phyloP scores from a whole-genome alignment of 305 asterid genomes.

The Fraxinus latifolia region DNA sequence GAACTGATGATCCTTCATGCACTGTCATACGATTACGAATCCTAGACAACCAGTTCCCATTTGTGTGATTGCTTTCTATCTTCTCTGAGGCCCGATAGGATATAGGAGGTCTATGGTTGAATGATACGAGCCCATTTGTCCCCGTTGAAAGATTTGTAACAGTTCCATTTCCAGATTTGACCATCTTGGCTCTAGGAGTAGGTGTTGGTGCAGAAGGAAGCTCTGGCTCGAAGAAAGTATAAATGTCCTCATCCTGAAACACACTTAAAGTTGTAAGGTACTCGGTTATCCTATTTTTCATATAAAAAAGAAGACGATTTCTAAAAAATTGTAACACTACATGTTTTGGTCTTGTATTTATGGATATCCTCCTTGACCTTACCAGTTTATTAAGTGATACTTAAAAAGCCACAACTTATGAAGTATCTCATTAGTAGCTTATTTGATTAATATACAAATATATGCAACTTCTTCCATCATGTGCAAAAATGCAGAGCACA shows the following conservation, averaged over 20 bases:
- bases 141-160: constrained; percentile 36
- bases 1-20: constrained; percentile 83
- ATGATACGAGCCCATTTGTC: constrained; percentile 32
- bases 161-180: constrained; percentile 40
- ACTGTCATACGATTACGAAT: constrained; percentile 53
- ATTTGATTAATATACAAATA: not conserved
- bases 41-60: constrained; percentile 56
- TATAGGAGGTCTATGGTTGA: constrained; percentile 36
- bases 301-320: not conserved
- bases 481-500: no score
- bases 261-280: not conserved
- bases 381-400: not conserved
- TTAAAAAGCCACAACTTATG: not conserved
- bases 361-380: not conserved
- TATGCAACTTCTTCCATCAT: not conserved
- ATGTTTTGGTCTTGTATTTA: not conserved
- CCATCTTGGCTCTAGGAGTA: constrained; percentile 49
- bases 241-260: constrained; percentile 77
- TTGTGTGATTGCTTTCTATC: constrained; percentile 38
- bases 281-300: not conserved
- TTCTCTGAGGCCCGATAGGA: constrained; percentile 38
- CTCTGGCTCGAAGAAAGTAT: constrained; percentile 84
- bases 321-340: not conserved
- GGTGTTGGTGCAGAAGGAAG: constrained; percentile 52
- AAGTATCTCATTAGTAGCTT: not conserved